A percentile compares a stretch with the other conserved stretches of the same genome.
phyloP scores from a whole-genome alignment of 225 moss, liverwort and hornwort genomes.

The Polytrichum formosum region DNA sequence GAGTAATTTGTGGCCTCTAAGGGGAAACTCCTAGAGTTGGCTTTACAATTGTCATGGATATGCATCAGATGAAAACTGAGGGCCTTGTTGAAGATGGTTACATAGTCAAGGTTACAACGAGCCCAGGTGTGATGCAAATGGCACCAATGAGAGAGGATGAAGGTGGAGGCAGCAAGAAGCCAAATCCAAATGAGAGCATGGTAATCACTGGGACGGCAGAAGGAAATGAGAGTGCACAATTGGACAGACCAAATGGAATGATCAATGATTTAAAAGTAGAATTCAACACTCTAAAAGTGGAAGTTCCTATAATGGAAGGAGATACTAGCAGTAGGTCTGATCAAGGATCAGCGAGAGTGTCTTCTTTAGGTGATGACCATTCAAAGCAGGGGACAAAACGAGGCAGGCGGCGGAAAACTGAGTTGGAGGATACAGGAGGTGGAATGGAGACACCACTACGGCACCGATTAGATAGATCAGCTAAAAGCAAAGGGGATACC shows the following conservation, averaged over 20 bases:
- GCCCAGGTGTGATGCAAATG: conserved; percentile 11
- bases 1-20: neutral
- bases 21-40: neutral
- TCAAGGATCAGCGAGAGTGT: conserved; percentile 17
- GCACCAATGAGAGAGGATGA: conserved; percentile 22
- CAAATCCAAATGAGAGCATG: conserved; percentile 8
- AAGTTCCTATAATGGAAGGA: conserved; percentile 25
- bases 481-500: conserved; percentile 32
- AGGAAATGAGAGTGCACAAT: neutral
- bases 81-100: conserved; percentile 23
- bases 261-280: conserved; percentile 12
- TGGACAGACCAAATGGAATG: conserved; percentile 10
- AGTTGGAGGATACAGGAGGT: conserved; percentile 14
- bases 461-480: conserved; percentile 30
- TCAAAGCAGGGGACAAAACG: conserved; percentile 16
- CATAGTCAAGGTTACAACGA: conserved; percentile 29
- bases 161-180: conserved; percentile 21
- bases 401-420: conserved; percentile 24
- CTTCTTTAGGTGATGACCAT: conserved; percentile 32
- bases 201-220: neutral
- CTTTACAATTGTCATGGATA: neutral
- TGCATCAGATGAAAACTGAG: conserved; percentile 29
- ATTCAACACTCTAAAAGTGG: conserved; percentile 12
- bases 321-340: conserved; percentile 37
- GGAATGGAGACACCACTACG: conserved; percentile 30